phyloP scores from a whole-genome alignment of 768 basidiomycete genomes.

The Hygrocybe punicea region DNA sequence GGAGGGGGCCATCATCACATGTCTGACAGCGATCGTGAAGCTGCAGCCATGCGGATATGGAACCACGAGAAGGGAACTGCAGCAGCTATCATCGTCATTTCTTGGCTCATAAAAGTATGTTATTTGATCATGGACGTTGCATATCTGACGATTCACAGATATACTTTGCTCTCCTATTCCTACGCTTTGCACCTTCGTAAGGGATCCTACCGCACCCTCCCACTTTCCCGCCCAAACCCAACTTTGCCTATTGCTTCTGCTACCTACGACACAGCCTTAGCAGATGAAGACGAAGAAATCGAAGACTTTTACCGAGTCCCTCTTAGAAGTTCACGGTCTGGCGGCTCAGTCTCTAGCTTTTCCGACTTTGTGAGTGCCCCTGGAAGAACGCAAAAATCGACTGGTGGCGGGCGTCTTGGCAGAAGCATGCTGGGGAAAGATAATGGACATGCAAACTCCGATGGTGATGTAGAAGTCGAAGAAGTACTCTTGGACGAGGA shows the following conservation, averaged over 20 bases:
- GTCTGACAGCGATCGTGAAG: conserved; percentile 61
- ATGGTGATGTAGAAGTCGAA: conserved; percentile 33
- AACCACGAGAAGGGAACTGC: conserved; percentile 84
- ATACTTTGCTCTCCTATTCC: conserved; percentile 90
- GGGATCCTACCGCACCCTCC: conserved; percentile 83
- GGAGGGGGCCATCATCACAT: conserved; percentile 52
- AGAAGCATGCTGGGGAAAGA: neutral
- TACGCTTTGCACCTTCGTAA: conserved; percentile 90
- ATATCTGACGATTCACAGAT: conserved; percentile 48
- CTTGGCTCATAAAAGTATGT: conserved; percentile 86
- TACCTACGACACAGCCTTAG: conserved; percentile 40
- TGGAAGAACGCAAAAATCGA: conserved; percentile 25
- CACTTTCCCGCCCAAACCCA: conserved; percentile 47
- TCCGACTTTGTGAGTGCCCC: conserved; percentile 65
- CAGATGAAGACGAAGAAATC: conserved; percentile 60
- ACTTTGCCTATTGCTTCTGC: conserved; percentile 25
- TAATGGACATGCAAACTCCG: neutral
- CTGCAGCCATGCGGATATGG: conserved; percentile 83
- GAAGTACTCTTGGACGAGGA: conserved; percentile 65
- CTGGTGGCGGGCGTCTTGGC: neutral
- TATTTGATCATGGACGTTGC: neutral
- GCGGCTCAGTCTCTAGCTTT: conserved; percentile 50
- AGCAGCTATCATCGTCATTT: conserved; percentile 66
- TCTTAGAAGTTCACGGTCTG: conserved; percentile 43
- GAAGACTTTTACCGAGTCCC: conserved; percentile 70